Percentiles rank a stretch among this genome's conserved stretches.
phyloP scores from a whole-genome alignment of 768 basidiomycete genomes.

The Rhodotorula kratochvilovae region DNA sequence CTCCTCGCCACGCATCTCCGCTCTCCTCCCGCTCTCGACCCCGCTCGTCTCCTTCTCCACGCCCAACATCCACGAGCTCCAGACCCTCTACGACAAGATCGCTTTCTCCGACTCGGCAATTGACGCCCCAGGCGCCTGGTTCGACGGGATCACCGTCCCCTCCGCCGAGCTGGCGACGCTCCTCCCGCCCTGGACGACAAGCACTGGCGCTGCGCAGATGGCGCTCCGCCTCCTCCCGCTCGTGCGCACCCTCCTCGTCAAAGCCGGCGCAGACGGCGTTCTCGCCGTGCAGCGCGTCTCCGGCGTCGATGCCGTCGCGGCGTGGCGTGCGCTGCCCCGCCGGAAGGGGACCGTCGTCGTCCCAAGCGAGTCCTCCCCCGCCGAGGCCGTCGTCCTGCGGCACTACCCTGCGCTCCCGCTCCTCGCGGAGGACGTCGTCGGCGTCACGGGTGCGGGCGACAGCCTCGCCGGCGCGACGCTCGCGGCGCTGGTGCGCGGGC shows the following conservation, averaged over 20 bases:
- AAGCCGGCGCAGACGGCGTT: slow-evolving; percentile 62
- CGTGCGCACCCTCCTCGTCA: slow-evolving; percentile 72
- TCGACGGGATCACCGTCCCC: slow-evolving; percentile 52
- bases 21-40: slow-evolving; percentile 11
- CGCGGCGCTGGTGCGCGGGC: slow-evolving; percentile 49
- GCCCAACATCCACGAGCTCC: slow-evolving; percentile 78
- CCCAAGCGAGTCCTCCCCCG: slow-evolving; percentile 52
- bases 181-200: slow-evolving; percentile 56
- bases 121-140: slow-evolving; percentile 64
- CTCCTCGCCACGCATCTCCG: slow-evolving; percentile 3
- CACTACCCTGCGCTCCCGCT: slow-evolving; percentile 64
- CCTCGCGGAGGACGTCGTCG: slow-evolving; percentile 52
- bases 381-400: slow-evolving; percentile 60
- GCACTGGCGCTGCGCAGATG: slow-evolving; percentile 71
- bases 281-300: slow-evolving; percentile 29
- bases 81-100: slow-evolving; percentile 46
- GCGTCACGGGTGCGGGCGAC: slow-evolving; percentile 89
- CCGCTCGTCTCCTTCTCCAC: slow-evolving; percentile 64
- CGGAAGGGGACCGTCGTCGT: slow-evolving; percentile 55
- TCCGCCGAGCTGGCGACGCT: slow-evolving; percentile 52
- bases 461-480: slow-evolving; percentile 78
- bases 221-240: slow-evolving; percentile 69
- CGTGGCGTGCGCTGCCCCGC: slow-evolving; percentile 15
- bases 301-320: slow-evolving; percentile 19
- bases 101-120: slow-evolving; percentile 58